Evolutionary conservation across 106 monocot species (phyloP).

Genomic region (Phalaenopsis aphrodite): DNA sequence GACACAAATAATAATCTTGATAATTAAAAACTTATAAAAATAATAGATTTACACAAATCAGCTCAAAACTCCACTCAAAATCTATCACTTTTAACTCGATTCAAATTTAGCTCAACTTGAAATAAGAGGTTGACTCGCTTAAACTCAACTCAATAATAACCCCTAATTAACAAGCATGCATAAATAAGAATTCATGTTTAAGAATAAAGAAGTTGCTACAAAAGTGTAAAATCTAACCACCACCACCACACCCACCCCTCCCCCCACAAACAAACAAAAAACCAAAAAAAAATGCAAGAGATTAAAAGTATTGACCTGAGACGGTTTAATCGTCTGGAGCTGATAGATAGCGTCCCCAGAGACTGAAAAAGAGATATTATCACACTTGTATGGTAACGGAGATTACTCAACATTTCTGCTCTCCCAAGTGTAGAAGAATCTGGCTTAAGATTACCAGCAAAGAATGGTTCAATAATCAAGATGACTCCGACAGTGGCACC

Average conservation of each 20-base stretch:
- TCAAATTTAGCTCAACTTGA: too few relatives aligned
- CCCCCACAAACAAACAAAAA: not conserved
- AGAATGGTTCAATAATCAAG: conserved; percentile 98
- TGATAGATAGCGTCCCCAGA: conserved; percentile 84
- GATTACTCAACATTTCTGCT: conserved; percentile 99
- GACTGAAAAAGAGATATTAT: conserved; percentile 97
- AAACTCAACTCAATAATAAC: not conserved
- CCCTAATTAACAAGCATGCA: not conserved
- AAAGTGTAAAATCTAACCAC: not conserved
- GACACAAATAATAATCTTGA: not conserved
- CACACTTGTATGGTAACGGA: conserved; percentile 98
- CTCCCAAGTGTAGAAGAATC: conserved; percentile 92
- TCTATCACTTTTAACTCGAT: not conserved
- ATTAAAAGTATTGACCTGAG: conserved; percentile 53
- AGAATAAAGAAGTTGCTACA: not conserved
- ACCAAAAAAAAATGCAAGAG: not conserved
- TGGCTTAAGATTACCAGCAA: conserved; percentile 86
- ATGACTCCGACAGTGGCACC: conserved; percentile 94
- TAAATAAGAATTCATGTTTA: not conserved
- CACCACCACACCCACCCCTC: too few relatives aligned
- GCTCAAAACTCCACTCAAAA: not conserved
- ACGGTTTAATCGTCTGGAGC: conserved; percentile 72
- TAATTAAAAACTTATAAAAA: not conserved
- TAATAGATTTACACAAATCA: not conserved
- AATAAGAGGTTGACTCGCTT: not conserved